phyloP scores from a whole-genome alignment of 257 asterid species.

The Rubia yunnanensis region DNA sequence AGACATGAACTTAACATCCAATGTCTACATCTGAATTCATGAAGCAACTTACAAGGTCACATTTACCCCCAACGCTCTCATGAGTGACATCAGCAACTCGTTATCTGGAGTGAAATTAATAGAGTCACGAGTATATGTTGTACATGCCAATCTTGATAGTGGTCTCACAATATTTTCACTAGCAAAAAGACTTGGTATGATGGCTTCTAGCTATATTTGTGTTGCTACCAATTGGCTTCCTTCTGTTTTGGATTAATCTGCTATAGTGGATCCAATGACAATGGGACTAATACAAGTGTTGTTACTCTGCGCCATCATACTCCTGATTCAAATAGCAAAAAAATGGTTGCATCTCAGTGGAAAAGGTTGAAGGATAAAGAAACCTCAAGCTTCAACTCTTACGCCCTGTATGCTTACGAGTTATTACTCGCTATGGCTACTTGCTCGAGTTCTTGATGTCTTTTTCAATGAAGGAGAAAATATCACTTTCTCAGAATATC shows the following conservation, averaged over 20 bases:
- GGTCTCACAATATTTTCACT: conserved; percentile 45
- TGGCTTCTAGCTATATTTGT: conserved; percentile 62
- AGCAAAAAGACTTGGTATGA: conserved; percentile 63
- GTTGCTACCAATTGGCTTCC: conserved; percentile 78
- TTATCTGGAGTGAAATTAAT: conserved; percentile 37
- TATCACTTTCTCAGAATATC: conserved; percentile 47
- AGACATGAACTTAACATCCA: too few relatives aligned
- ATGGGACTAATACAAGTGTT: conserved; percentile 45
- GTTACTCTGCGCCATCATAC: conserved; percentile 54
- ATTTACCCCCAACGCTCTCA: conserved; percentile 36
- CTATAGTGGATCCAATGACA: conserved; percentile 19
- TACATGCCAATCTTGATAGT: conserved; percentile 62
- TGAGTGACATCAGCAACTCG: conserved; percentile 35
- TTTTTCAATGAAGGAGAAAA: conserved; percentile 36
- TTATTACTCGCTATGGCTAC: conserved; percentile 61
- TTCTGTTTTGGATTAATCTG: conserved; percentile 42
- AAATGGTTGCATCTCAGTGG: conserved; percentile 35
- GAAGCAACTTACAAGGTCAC: conserved; percentile 60
- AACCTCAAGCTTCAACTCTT: conserved; percentile 36
- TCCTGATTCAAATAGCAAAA: conserved; percentile 43
- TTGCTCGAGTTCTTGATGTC: conserved; percentile 55
- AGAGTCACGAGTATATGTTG: conserved; percentile 64
- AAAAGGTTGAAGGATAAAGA: conserved; percentile 22
- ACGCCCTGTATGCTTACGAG: conserved; percentile 68
- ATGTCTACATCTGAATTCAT: too few relatives aligned